These are phyloP conservation scores for Hypoxylon sp. DNA, from an alignment of 2,329 filamentous ascomycete genomes.

Conservation along the genomic window DNA sequence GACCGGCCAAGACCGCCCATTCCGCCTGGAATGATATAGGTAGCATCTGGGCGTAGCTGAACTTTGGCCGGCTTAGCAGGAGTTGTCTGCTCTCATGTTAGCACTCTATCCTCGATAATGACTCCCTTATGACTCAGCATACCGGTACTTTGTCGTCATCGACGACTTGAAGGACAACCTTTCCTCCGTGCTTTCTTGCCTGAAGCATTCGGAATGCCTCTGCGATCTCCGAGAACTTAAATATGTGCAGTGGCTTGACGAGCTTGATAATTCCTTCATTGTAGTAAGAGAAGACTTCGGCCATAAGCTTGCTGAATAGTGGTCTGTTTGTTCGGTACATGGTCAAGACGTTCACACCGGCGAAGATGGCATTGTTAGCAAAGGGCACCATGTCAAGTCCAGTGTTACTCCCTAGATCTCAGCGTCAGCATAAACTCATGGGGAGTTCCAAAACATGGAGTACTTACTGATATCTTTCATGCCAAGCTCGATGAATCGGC, in stretches of 20 bases:
- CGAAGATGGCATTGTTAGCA: constrained; percentile 50
- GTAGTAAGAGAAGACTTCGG: constrained; percentile 47
- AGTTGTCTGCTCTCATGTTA: constrained; percentile 37
- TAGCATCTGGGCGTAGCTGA: constrained; percentile 48
- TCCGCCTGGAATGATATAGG: constrained; percentile 56
- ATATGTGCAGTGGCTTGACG: constrained; percentile 49
- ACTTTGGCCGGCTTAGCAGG: constrained; percentile 48
- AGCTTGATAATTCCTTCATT: constrained; percentile 49
- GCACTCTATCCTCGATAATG: not conserved
- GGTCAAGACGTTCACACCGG: constrained; percentile 50
- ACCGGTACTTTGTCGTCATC: constrained; percentile 47
- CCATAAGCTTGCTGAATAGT: constrained; percentile 49
- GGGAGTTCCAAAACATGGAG: not conserved
- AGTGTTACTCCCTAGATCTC: constrained; percentile 46
- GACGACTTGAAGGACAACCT: constrained; percentile 49
- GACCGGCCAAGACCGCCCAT: constrained; percentile 54
- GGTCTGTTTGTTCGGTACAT: constrained; percentile 52
- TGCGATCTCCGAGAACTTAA: constrained; percentile 51
- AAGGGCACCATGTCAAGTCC: constrained; percentile 53
- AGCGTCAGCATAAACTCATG: constrained; percentile 9
- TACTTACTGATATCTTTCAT: constrained; percentile 49
- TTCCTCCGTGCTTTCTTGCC: constrained; percentile 48
- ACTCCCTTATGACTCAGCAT: not conserved
- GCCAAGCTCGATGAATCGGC: constrained; percentile 50
- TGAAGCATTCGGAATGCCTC: constrained; percentile 52